A percentile compares a stretch with the other conserved stretches of the same genome.
These are phyloP conservation scores for Colletotrichum somersetense DNA, from an alignment of 2,329 filamentous ascomycete genomes.

Conservation along the genomic window DNA sequence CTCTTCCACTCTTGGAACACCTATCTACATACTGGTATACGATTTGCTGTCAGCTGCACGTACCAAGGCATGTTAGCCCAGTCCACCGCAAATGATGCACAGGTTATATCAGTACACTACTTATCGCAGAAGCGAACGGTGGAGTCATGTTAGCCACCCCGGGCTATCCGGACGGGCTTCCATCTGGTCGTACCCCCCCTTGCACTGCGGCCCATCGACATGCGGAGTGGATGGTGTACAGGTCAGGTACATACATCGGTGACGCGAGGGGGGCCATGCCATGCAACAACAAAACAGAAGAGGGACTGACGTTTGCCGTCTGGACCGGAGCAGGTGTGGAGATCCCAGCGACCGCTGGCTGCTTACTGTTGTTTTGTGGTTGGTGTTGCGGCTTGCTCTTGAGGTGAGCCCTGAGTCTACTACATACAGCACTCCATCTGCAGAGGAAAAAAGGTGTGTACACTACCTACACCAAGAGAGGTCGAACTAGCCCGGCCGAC, in stretches of 20 bases:
- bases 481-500: slow-evolving; percentile 44
- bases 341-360: not conserved
- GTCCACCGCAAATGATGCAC: not conserved
- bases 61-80: slow-evolving; percentile 15
- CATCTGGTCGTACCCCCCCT: slow-evolving; percentile 4
- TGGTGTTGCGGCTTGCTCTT: not conserved
- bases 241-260: not conserved
- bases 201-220: slow-evolving; percentile 19
- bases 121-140: slow-evolving; percentile 19
- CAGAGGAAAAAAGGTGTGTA: slow-evolving; percentile 22
- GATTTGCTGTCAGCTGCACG: slow-evolving; percentile 1
- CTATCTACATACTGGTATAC: not conserved
- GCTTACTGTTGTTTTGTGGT: not conserved
- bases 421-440: slow-evolving; percentile 23
- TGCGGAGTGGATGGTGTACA: not conserved
- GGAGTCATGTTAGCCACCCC: slow-evolving; percentile 41
- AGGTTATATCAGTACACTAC: too few species aligned
- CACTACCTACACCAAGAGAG: slow-evolving; percentile 26
- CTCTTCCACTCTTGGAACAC: slow-evolving; percentile 11
- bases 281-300: too few species aligned
- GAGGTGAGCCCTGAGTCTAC: slow-evolving; percentile 15
- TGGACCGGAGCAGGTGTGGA: slow-evolving; percentile 2
- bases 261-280: slow-evolving; percentile 24
- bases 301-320: slow-evolving; percentile 4
- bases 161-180: slow-evolving; percentile 40